These are phyloP conservation scores for Hirsutella rhossiliensis DNA, from an alignment of 2,329 filamentous ascomycete genomes.

Conservation along the genomic window DNA sequence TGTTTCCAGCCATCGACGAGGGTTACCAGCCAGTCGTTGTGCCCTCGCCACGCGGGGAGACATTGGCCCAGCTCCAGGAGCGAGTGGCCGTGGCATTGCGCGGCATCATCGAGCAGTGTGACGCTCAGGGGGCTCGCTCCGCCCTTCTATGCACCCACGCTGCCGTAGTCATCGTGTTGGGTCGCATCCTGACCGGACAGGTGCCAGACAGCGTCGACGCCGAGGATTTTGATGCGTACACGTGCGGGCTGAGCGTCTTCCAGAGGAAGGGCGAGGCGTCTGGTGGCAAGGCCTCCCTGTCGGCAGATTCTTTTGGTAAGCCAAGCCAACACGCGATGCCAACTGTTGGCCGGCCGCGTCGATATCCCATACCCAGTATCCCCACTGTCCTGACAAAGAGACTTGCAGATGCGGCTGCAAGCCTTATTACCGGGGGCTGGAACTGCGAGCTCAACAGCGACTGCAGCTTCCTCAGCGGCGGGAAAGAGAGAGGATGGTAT, in stretches of 20 bases:
- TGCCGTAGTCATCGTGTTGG: constrained; percentile 76
- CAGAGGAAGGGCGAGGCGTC: constrained; percentile 8
- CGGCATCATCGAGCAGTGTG: constrained; percentile 60
- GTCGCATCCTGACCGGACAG: constrained; percentile 65
- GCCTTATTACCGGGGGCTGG: constrained; percentile 60
- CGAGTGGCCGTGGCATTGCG: constrained; percentile 60
- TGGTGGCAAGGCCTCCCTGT: background rate
- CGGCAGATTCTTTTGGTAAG: constrained; percentile 1
- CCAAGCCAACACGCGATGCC: background rate
- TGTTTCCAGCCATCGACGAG: constrained; percentile 54
- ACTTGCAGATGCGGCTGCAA: constrained; percentile 4
- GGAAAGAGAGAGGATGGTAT: constrained; percentile 82
- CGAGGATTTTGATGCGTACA: constrained; percentile 79
- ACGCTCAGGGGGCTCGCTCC: constrained; percentile 55
- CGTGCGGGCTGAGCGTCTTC: constrained; percentile 66
- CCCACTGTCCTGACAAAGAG: constrained; percentile 1
- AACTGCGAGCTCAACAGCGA: constrained; percentile 69
- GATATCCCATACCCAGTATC: background rate
- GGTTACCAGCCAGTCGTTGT: constrained; percentile 50
- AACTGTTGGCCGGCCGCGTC: background rate
- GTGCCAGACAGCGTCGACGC: constrained; percentile 60
- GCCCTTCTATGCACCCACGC: constrained; percentile 83
- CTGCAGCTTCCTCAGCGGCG: constrained; percentile 67
- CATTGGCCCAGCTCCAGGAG: constrained; percentile 66
- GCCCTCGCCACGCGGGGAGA: constrained; percentile 65